phyloP scores from a whole-genome alignment of 495 filamentous ascomycete species.

The Gamarada debralockiae region DNA sequence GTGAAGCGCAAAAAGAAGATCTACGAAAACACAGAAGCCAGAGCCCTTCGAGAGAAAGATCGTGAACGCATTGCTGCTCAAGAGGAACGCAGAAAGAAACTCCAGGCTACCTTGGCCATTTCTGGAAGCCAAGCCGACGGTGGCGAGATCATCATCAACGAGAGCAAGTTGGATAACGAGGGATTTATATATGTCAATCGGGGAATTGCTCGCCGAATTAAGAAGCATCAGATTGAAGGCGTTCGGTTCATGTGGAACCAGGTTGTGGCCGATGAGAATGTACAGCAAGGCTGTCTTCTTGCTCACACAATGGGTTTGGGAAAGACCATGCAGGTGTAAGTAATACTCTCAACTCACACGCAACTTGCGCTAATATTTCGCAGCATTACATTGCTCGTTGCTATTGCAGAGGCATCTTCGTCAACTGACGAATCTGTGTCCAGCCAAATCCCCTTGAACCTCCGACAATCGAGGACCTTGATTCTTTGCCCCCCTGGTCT shows the following conservation, averaged over 20 bases:
- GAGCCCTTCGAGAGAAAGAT: slow-evolving; percentile 42
- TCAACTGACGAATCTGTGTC: slow-evolving; percentile 53
- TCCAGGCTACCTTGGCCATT: slow-evolving; percentile 39
- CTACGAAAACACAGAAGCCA: slow-evolving; percentile 39
- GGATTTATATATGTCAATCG: slow-evolving; percentile 47
- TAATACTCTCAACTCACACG: slow-evolving; percentile 1
- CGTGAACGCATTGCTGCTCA: slow-evolving; percentile 40
- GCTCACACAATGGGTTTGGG: slow-evolving; percentile 93
- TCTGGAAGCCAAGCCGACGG: slow-evolving; percentile 34
- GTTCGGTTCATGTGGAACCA: slow-evolving; percentile 91
- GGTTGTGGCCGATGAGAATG: slow-evolving; percentile 36
- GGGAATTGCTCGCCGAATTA: slow-evolving; percentile 44
- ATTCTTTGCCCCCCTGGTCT: slow-evolving; percentile 73
- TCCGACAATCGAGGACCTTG: slow-evolving; percentile 61
- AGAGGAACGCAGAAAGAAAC: slow-evolving; percentile 41
- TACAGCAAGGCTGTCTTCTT: slow-evolving; percentile 70
- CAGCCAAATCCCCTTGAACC: slow-evolving; percentile 59
- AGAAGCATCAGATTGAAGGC: slow-evolving; percentile 59
- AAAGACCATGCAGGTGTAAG: slow-evolving; percentile 79
- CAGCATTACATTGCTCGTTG: slow-evolving; percentile 68
- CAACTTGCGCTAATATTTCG: background rate
- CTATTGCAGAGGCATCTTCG: slow-evolving; percentile 60
- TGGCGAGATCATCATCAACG: slow-evolving; percentile 60
- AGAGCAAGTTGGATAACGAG: slow-evolving; percentile 56
- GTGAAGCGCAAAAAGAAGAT: slow-evolving; percentile 47